A percentile compares a stretch with the other conserved stretches of the same genome.
phyloP scores from a whole-genome alignment of 2,329 filamentous ascomycete species.

The Alternaria sp. region DNA sequence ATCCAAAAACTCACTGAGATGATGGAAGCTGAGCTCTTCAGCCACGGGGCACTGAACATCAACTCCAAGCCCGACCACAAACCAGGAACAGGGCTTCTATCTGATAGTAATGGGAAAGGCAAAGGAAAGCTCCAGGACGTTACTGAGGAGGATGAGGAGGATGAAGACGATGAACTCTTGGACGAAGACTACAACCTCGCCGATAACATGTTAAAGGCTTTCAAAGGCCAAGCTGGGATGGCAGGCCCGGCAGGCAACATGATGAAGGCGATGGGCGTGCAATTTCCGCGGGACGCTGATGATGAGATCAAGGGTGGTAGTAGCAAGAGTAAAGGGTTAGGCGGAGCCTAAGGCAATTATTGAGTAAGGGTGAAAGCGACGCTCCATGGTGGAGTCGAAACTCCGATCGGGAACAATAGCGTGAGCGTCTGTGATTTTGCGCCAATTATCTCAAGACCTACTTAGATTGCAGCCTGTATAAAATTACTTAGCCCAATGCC shows the following conservation, averaged over 20 bases:
- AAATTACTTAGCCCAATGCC: background rate
- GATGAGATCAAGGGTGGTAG: constrained; percentile 47
- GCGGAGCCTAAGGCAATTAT: background rate
- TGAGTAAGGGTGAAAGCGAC: background rate
- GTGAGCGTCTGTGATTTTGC: background rate
- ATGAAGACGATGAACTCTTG: constrained; percentile 62
- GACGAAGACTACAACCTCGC: constrained; percentile 88
- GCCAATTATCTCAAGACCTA: background rate
- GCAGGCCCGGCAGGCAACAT: constrained; percentile 89
- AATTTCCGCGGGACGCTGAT: constrained; percentile 80
- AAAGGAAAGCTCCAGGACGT: constrained; percentile 24
- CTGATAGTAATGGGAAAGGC: constrained; percentile 18
- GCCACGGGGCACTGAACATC: constrained; percentile 70
- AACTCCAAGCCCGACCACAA: constrained; percentile 32
- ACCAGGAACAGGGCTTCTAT: constrained; percentile 16
- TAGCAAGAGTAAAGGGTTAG: background rate
- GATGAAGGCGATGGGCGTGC: constrained; percentile 84
- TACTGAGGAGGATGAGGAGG: constrained; percentile 51
- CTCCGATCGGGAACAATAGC: background rate
- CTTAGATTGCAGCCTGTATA: background rate
- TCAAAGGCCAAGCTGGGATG: constrained; percentile 88
- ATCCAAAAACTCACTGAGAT: constrained; percentile 72
- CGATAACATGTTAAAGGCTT: constrained; percentile 89
- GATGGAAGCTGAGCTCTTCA: constrained; percentile 77
- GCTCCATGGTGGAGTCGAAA: background rate